Evolutionary conservation across 2,329 filamentous ascomycete genomes (phyloP), one percentile per base, ranked within the genome.

Genomic region (Clarireedia homoeocarpa): DNA sequence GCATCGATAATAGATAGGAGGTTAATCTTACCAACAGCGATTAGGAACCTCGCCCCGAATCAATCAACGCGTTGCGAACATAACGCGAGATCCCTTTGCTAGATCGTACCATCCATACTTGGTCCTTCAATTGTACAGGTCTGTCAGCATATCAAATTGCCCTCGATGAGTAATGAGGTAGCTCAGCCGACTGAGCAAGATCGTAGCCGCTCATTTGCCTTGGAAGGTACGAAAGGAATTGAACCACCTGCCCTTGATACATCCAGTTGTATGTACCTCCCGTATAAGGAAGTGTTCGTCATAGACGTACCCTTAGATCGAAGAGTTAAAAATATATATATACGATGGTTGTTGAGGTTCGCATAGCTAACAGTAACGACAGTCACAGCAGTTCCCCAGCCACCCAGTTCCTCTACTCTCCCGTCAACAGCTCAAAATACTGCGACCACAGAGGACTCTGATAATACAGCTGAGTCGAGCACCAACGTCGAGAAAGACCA

Each of bases 111-210:
- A 46, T 50, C 20, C 38, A 52, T 36, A 42, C 36, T 34, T 20
- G 49, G 47, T 50, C 59, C 38, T 51, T 54, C 47, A 49, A 40
- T 39, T 20, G 49, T n/a, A 45, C 27, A 51, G 59, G 49, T 57
- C 57, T 57, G 36, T 45, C 38, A 36, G 53, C 60, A 54, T 59
- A 56, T 48, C 51, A 56, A 55, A 64, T 67, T 63, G 66, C 66
- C 68, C 66, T 70, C 67, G 57, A 70, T 70, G 68, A 70, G 68
- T 69, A 69, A 69, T 69, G 68, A 70, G 62, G 62, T 66, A 58
- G 63, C 63, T 59, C 63, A 66, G 58, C 65, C 64, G 59, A 68
- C 66, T 58, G 68, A 70, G 67, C 65, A 66, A 62, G 61, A 66
- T 61, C 62, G 62, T 58, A 64, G 58, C 59, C 66, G 64, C 58